Evolutionary conservation across 805 yeast species (phyloP), one percentile per base, ranked within the genome.

Genomic region (Tetrapisispora fleetii): DNA sequence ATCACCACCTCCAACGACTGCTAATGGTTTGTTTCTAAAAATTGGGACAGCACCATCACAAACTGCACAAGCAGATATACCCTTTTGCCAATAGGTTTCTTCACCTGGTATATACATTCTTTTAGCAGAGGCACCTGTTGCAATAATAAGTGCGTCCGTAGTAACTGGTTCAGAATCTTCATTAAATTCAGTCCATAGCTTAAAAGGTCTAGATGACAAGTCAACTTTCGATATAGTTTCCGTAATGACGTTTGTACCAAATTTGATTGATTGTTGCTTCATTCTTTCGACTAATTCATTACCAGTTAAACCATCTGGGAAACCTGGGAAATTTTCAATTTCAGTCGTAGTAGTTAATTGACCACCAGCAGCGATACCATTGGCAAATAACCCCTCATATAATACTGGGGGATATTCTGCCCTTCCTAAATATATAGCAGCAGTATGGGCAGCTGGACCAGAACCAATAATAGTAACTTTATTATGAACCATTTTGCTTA

Each of bases 41-140:
- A 93, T 90, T 59, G 99, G 99, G 45, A 93, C 95, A 33, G 99
- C 99, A 71, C 99, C 99, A 67, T 93, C 99, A 74, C 99, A 93
- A 53, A 93, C 99, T 38, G 99, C 99, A 76, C 99, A 93, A 17
- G 99, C 99, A 58, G 96, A 86, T 58, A 93, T 93, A 69, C 99
- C 99, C 68, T 84, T 85, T 76, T 93, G 99, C 99, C 99, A 93
- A 79, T 93, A 93, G 35, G 78, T 77, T 57, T 93, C 98, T 74
- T 93, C 99, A 60, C 99, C 99, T 51, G 97, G 96, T 53, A 93
- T 74, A 65, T 78, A 71, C 72, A 93, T 77, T 75, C 99, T 86
- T 77, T 83, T 88, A 51, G 99, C 99, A 38, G 95, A 84, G 21
- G 99, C 99, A 65, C 99, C 99, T 43, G 99, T 93, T 56, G 99